phyloP scores from a whole-genome alignment of 2,329 filamentous ascomycete species.

The Arachnomyces sp. region DNA sequence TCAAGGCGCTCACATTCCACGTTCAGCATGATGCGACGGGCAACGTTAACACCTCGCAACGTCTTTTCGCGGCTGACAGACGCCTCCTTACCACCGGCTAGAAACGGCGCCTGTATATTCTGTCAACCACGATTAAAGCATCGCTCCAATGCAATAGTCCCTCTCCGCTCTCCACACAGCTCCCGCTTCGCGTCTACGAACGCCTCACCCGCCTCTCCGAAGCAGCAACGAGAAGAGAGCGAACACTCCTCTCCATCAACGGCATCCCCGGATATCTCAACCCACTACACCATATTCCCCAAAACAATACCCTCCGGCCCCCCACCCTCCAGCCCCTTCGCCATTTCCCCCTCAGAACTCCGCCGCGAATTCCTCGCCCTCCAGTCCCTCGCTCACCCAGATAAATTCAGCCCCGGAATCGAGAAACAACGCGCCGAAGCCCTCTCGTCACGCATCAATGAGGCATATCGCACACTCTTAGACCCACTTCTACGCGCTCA shows the following conservation, averaged over 20 bases:
- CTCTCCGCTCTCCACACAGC: too few relatives aligned
- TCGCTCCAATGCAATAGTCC: too few relatives aligned
- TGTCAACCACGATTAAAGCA: too few relatives aligned
- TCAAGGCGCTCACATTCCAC: too few relatives aligned
- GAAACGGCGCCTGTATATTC: too few relatives aligned
- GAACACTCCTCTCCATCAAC: background rate
- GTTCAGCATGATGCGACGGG: too few relatives aligned
- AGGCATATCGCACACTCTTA: slow-evolving; percentile 77
- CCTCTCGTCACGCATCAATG: slow-evolving; percentile 75
- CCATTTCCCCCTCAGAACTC: slow-evolving; percentile 60
- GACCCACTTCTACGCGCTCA: slow-evolving; percentile 77
- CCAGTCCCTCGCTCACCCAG: slow-evolving; percentile 50
- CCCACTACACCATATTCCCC: slow-evolving; percentile 86
- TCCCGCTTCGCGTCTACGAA: too few relatives aligned
- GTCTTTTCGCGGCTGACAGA: too few relatives aligned
- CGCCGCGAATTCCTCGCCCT: slow-evolving; percentile 79
- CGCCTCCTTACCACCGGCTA: too few relatives aligned
- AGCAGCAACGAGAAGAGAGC: too few relatives aligned
- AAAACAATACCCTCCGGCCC: slow-evolving; percentile 65
- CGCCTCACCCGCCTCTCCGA: too few relatives aligned
- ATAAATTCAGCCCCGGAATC: slow-evolving; percentile 39
- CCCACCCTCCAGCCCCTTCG: slow-evolving; percentile 68
- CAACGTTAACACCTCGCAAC: too few relatives aligned
- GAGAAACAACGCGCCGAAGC: slow-evolving; percentile 60
- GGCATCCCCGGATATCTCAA: slow-evolving; percentile 35